A percentile compares a stretch with the other conserved stretches of the same genome.
phyloP scores from a whole-genome alignment of 2,329 filamentous ascomycete genomes.

The Stachybotrys elegans region DNA sequence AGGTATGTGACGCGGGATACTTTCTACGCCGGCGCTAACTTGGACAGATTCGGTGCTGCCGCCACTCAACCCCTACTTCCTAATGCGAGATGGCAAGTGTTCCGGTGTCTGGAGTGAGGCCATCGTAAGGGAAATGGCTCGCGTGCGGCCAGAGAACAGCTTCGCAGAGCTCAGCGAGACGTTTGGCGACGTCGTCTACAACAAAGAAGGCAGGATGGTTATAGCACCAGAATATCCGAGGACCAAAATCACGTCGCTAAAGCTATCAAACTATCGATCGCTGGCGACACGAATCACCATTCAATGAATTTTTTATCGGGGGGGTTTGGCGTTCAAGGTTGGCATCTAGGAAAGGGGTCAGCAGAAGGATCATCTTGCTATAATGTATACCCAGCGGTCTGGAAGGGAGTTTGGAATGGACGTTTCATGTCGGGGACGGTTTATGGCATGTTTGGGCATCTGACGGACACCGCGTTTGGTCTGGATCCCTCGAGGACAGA shows the following conservation, averaged over 20 bases:
- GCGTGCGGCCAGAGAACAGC: slow-evolving; percentile 50
- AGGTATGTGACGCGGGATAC: too few relatives aligned
- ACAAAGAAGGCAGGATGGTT: slow-evolving; percentile 54
- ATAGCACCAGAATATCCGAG: slow-evolving; percentile 51
- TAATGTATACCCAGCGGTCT: too few relatives aligned
- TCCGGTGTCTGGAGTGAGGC: slow-evolving; percentile 68
- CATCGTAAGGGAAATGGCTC: slow-evolving; percentile 57
- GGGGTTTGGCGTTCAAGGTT: too few relatives aligned
- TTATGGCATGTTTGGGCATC: too few relatives aligned
- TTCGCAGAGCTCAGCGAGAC: slow-evolving; percentile 61
- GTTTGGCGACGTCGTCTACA: slow-evolving; percentile 54
- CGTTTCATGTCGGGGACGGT: too few relatives aligned
- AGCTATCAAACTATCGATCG: slow-evolving; percentile 52
- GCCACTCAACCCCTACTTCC: slow-evolving; percentile 68
- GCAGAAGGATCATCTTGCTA: too few relatives aligned
- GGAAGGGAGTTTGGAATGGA: too few relatives aligned
- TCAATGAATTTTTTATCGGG: too few relatives aligned
- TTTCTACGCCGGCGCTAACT: too few relatives aligned
- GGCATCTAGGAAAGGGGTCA: too few relatives aligned
- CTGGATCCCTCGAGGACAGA: too few relatives aligned
- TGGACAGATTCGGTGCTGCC: slow-evolving; percentile 61
- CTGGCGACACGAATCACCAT: slow-evolving; percentile 35
- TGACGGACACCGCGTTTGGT: too few relatives aligned
- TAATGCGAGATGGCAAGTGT: slow-evolving; percentile 54
- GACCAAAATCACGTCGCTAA: slow-evolving; percentile 49